phyloP scores from a whole-genome alignment of 352 stramenopile species.

The Pythium biforme region DNA sequence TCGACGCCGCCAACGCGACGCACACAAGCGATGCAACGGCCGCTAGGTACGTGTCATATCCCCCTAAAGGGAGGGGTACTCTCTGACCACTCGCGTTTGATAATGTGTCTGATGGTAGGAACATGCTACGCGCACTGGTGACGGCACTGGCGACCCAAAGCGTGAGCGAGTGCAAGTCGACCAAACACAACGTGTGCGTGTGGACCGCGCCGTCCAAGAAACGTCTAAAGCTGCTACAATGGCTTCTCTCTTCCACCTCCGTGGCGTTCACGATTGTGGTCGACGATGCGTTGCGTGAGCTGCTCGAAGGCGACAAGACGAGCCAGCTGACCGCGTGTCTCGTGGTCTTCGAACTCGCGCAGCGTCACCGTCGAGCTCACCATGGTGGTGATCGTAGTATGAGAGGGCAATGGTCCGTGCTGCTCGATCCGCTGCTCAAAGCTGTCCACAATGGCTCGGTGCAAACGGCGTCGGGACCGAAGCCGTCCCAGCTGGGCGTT shows the following conservation, averaged over 20 bases:
- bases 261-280: slow-evolving; percentile 27
- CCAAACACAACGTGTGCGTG: slow-evolving; percentile 54
- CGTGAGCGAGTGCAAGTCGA: slow-evolving; percentile 39
- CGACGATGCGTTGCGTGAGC: slow-evolving; percentile 27
- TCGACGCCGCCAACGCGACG: not conserved
- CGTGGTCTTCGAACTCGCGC: slow-evolving; percentile 59
- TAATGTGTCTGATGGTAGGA: slow-evolving; percentile 23
- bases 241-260: slow-evolving; percentile 33
- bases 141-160: slow-evolving; percentile 41
- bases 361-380: slow-evolving; percentile 24
- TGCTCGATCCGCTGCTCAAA: slow-evolving; percentile 8
- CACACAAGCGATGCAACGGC: not conserved
- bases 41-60: slow-evolving; percentile 6
- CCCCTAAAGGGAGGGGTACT: too few relatives aligned
- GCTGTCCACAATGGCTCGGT: slow-evolving; percentile 5
- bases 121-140: slow-evolving; percentile 46
- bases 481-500: slow-evolving; percentile 51
- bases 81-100: too few relatives aligned
- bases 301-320: slow-evolving; percentile 36
- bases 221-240: slow-evolving; percentile 47
- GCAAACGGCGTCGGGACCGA: slow-evolving; percentile 28
- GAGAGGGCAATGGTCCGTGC: not conserved
- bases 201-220: slow-evolving; percentile 54
- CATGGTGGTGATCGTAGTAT: not conserved
- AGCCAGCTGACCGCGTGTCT: slow-evolving; percentile 56